Base-by-base conservation (phyloP, 2,329 filamentous ascomycete species). In the Clonostachys sp. region DNA sequence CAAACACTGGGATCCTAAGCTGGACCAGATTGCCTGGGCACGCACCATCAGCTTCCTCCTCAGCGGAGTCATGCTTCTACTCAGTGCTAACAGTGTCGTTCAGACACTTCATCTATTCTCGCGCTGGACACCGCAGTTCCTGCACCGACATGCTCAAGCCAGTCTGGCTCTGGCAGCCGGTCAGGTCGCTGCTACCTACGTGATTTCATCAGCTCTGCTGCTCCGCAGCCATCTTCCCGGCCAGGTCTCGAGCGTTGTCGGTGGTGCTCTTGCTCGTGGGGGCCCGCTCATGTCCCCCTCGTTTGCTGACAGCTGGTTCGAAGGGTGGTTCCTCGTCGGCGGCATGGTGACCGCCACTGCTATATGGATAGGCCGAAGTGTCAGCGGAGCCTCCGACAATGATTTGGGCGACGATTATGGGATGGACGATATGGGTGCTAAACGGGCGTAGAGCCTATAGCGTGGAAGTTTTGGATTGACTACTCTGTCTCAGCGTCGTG, bases 31-130 rank as follows among this genome's bases (percentile, higher is more conserved):
- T 12, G 87, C 88, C 10, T 95, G 89, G 89, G 85, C 87, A 18
- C 84, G 89, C 33, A 87, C 90, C 60, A 91, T 95, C 54, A 90
- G 86, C 50, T 95, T 95, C 65, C 71, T 90, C 18, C 76, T 95
- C 5, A 89, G 86, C 8, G 90, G 89, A 16, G 81, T 91, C 44
- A 94, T 95, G 62, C 83, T 95, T 20, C 75, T 89, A 14, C 85
- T 87, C 3, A 89, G 86, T 47, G 90, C 91, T 66, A 89, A 86
- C 64, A 87, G 84, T 48, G 89, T 89, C 16, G 73, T 91, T n/a
- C 89, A 94, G 62, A 95, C 90, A 0, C 87, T 92, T 57, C 84
- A 86, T 55, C 77, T 95, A 47, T 89, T 95, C 59, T 81, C 86
- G 5, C 84, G 85, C 53, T 87, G 89, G 70, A 77, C 83, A 9